A percentile compares a stretch with the other conserved stretches of the same genome.
phyloP scores from a whole-genome alignment of 2,329 filamentous ascomycete species.

The Colletotrichum zoysiae region DNA sequence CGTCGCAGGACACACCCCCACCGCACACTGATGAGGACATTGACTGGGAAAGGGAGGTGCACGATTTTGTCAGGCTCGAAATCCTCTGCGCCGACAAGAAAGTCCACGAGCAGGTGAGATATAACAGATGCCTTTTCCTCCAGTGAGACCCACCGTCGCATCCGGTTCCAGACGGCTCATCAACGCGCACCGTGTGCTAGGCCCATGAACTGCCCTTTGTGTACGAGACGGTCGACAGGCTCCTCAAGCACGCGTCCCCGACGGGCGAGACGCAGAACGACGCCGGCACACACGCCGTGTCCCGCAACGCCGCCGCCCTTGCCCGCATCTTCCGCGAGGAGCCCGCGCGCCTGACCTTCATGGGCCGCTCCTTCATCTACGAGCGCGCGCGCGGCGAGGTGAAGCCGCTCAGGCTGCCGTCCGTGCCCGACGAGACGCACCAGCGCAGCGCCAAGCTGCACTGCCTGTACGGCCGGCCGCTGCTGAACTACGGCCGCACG shows the following conservation, averaged over 20 bases:
- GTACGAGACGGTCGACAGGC: slow-evolving; percentile 57
- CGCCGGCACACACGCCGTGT: slow-evolving; percentile 55
- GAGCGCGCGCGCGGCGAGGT: slow-evolving; percentile 62
- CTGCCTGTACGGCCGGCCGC: slow-evolving; percentile 74
- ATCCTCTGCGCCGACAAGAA: slow-evolving; percentile 54
- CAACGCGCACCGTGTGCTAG: slow-evolving; percentile 45
- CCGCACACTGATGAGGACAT: slow-evolving; percentile 53
- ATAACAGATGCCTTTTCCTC: background rate
- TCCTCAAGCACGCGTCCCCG: slow-evolving; percentile 60
- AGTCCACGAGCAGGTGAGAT: slow-evolving; percentile 56
- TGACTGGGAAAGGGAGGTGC: slow-evolving; percentile 59
- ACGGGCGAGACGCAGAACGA: slow-evolving; percentile 48
- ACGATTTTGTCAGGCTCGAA: slow-evolving; percentile 58
- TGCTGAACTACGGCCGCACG: slow-evolving; percentile 55
- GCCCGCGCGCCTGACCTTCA: slow-evolving; percentile 68
- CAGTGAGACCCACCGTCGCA: too few relatives aligned
- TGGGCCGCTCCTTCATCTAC: slow-evolving; percentile 75
- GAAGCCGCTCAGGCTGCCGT: slow-evolving; percentile 5
- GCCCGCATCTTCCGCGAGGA: slow-evolving; percentile 58
- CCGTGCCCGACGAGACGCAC: slow-evolving; percentile 55
- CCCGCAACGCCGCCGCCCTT: slow-evolving; percentile 62
- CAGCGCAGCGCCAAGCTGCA: slow-evolving; percentile 80
- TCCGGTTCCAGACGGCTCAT: background rate
- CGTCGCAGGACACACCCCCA: slow-evolving; percentile 49
- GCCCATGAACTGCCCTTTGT: slow-evolving; percentile 62